Evolutionary conservation across 352 stramenopile genomes (phyloP), one percentile per base, ranked within the genome.

Genomic region (Globisporangium mamillatum): DNA sequence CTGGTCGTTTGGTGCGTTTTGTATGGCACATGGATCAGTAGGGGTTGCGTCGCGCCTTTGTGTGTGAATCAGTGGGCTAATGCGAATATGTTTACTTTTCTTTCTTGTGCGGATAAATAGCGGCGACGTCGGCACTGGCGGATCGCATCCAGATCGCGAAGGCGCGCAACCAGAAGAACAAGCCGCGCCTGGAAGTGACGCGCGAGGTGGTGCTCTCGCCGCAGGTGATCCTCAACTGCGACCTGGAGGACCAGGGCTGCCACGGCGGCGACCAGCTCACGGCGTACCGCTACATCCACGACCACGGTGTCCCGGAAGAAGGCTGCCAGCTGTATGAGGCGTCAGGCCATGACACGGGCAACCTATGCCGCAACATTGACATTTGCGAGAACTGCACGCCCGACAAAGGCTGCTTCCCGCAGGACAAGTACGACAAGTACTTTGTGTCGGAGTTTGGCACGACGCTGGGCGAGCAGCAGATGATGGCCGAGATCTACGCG

Each of bases 401-500:
- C 2, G 63, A 68, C 56, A 87, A 89, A 63, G 93, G 91, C 58
- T 95, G 84, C 69, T 98, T 90, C 58, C 77, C 89, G 34, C 93
- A 99, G 62, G 78, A 91, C 27, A 82, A 80, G 29, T 98, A 98
- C 85, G 94, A 98, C 70, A 97, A 97, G 82, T 98, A 97, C 72
- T 98, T 86, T 41, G 89, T 99, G 14, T 96, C 90, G 20, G 96
- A 99, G 82, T 98, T 97, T 75, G 97, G 96, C 52, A 89, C 79
- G 18, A 97, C 96, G 24, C 78, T 89, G 14, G 95, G 94, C 24
- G 89, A 98, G 63, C 55, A 93, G 58, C 83, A 97, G 63, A 98
- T 99, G 85, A 98, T 98, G 89, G 86, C 93, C 9, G 97, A 99
- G 84, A 98, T 99, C 62, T 98, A 96, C 66, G 91, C 88, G 25